Evolutionary conservation across 345 rosid genomes (phyloP).

Genomic region (Moricandia moricandioides): DNA sequence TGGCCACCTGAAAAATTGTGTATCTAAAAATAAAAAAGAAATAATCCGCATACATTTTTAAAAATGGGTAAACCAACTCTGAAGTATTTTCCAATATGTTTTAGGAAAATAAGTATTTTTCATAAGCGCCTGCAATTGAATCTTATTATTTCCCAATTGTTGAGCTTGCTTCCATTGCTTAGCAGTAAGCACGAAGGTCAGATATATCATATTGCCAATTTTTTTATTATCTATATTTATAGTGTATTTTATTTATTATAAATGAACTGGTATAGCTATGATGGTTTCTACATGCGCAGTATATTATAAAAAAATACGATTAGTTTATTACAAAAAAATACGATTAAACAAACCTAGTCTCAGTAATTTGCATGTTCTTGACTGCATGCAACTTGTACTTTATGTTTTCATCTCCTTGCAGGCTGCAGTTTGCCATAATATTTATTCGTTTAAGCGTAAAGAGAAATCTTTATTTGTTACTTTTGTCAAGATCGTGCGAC

Average conservation of each 20-base stretch:
- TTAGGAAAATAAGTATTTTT: background rate
- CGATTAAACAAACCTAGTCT: constrained; percentile 5
- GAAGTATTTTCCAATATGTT: constrained; percentile 2
- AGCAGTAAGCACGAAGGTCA: constrained; percentile 1
- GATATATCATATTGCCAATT: too few relatives aligned
- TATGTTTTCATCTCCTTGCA: background rate
- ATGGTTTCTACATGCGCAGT: background rate
- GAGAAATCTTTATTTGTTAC: background rate
- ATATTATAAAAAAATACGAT: background rate
- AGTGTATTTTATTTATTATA: background rate
- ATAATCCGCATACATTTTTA: background rate
- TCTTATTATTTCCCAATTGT: constrained; percentile 15
- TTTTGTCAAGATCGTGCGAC: constrained; percentile 15
- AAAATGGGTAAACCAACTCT: background rate
- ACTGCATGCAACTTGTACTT: constrained; percentile 34
- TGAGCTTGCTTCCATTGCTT: constrained; percentile 6
- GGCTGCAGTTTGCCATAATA: background rate
- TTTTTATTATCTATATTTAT: background rate
- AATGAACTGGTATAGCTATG: background rate
- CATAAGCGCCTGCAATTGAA: too few relatives aligned
- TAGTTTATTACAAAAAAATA: constrained; percentile 22
- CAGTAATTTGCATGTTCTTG: constrained; percentile 27
- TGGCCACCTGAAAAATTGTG: background rate
- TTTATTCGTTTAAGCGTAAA: background rate
- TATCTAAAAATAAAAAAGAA: background rate